Evolutionary conservation across 768 basidiomycete species (phyloP), one percentile per base, ranked within the genome.

Genomic region (Pleurotus tuoliensis): DNA sequence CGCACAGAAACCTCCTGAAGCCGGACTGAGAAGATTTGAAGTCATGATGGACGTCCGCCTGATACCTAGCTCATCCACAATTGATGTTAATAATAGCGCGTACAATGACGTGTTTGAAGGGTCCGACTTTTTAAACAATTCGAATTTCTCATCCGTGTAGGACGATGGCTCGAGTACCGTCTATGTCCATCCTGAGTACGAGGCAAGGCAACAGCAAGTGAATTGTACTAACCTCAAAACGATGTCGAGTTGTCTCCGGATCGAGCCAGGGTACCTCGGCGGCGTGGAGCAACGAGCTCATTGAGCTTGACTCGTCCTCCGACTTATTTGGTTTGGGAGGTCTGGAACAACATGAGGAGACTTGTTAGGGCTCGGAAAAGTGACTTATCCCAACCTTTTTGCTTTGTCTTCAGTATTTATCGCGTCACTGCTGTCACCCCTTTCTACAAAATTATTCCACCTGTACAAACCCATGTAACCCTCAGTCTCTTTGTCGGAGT

Each of bases 61-160:
- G 96, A 69, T 98, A 98, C 57, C 78, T 78, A 64, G 80, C 69
- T 65, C 80, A 98, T 15, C 9, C 16, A 53, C 9, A 16, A n/a
- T 13, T 50, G 16, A 34, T 34, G 8, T 34, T 4, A 34, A 11
- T n/a, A 11, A 34, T 3, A 11, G 30, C 30, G 30, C 30, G 30
- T 11, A 9, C 30, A 11, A 11, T 11, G 41, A 44, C 41, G 41
- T 5, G 11, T 15, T 16, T 44, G 20, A 16, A 9, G 41, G 41
- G 13, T 9, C 41, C 8, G 3, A 44, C 41, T 44, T 44, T 44
- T 44, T 8, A 22, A 16, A 44, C 15, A 98, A 78, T 5, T 72
- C 75, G 66, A 82, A 96, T 66, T 96, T 96, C 73, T 98, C 94
- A 2, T 77, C 65, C 0, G 87, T 88, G 64, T 76, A 94, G 12